These are phyloP conservation scores for Priceomyces fermenticarens DNA, from an alignment of 805 yeast genomes.

Conservation along the genomic window DNA sequence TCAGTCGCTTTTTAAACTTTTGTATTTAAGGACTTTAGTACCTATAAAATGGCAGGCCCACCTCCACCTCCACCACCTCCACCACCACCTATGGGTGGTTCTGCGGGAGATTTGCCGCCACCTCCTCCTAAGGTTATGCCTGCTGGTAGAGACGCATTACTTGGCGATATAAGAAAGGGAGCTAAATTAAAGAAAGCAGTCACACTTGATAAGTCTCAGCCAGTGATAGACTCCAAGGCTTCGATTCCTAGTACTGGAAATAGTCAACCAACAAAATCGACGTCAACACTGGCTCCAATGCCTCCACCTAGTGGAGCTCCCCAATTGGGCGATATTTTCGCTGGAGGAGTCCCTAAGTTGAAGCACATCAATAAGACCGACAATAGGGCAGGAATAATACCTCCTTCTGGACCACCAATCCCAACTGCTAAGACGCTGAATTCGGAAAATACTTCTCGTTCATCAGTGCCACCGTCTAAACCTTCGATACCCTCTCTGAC, in stretches of 20 bases:
- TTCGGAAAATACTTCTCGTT: constrained; percentile 9
- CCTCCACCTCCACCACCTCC: constrained; percentile 32
- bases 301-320: constrained; percentile 39
- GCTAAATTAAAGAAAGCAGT: constrained; percentile 38
- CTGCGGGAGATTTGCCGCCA: constrained; percentile 9
- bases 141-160: constrained; percentile 45
- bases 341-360: constrained; percentile 78
- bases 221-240: constrained; percentile 48
- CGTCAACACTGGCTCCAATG: constrained; percentile 12
- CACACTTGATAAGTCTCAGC: constrained; percentile 50
- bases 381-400: constrained; percentile 34
- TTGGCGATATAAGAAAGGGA: constrained; percentile 78
- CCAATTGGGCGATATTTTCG: constrained; percentile 64
- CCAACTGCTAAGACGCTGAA: constrained; percentile 5
- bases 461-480: constrained; percentile 24
- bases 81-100: constrained; percentile 9
- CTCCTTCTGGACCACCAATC: constrained; percentile 35
- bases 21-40: not conserved
- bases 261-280: constrained; percentile 13
- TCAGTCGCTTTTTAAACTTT: too few relatives aligned
- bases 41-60: constrained; percentile 21
- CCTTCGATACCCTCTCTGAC: constrained; percentile 21
- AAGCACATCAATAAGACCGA: constrained; percentile 34
- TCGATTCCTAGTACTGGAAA: constrained; percentile 26
- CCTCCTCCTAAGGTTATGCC: constrained; percentile 21